Evolutionary conservation across 768 basidiomycete genomes (phyloP), one percentile per base, ranked within the genome.

Genomic region (Pleurotus tuber-regium): DNA sequence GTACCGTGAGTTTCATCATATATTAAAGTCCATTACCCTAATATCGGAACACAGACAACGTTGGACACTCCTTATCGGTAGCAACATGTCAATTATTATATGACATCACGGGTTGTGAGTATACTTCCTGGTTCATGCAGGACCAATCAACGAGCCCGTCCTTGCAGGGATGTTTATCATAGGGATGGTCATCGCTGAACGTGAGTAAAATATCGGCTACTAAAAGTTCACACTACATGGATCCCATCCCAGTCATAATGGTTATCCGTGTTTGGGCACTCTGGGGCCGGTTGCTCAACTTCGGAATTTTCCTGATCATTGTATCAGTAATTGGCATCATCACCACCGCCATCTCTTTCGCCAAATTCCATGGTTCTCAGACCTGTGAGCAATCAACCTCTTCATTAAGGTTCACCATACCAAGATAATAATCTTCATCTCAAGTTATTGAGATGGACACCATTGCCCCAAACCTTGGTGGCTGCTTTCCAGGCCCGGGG

Each of bases 181-280:
- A n/a, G 43, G 43, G 25, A 46, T 46, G 43, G 21, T 48, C 18
- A 35, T 48, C n/a, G 46, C 46, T 10, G 46, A 35, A 30, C 9
- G 46, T 35, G n/a, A 3, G 46, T n/a, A 2, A 6, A 9, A 5
- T 14, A 18, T 19, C 8, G 3, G 11, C 18, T 19, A 16, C 46
- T 4, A 21, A 21, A 8, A 25, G 12, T 26, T 10, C 46, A 16
- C n/a, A 48, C 46, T 2, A 14, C 21, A 9, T 11, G 9, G 6
- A 18, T 8, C 10, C 35, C 12, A 11, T 18, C n/a, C 31, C 9
- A 48, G 46, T 48, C 46, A 48, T 48, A 29, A 48, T 48, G 46
- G 46, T 48, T n/a, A 48, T 48, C 23, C 46, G 46, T n/a, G 46
- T 48, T 18, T 48, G 46, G 46, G 46, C 46, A 4, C 46, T 48